Base-by-base conservation (phyloP, 2,329 filamentous ascomycete species). In the Rachicladosporium sp. region DNA sequence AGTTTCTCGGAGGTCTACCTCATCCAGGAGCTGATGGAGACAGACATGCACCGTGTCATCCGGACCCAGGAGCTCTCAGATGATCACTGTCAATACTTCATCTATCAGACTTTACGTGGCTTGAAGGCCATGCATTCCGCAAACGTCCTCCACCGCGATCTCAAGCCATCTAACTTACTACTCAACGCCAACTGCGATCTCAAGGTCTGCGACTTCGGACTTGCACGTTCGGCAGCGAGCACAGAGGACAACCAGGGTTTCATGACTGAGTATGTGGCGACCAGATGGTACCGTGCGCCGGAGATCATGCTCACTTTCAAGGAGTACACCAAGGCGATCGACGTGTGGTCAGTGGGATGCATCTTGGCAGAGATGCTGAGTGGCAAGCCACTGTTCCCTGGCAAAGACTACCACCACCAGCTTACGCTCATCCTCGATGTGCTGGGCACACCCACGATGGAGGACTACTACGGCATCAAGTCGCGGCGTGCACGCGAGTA, bases 251-350 rank as follows among this genome's bases (percentile, higher is more conserved):
- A 98, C 67, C 95, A 89, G n/a, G 91, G 91, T 13, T 98, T 96
- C 76, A 98, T 98, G 91, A 98, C 91, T 9, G 91, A 96, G 91
- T 98, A 98, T 61, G 89, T 98, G 42, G 89, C 89, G 37, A 98
- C 89, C 35, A 80, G 91, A 56, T 98, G 91, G 91, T 98, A 98
- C 66, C 86, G 91, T 64, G 89, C 89, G 5, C 89, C 89, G 3
- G 89, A 98, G 63, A 98, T 98, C 63, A 98, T 98, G 89, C 80
- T 98, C 68, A 98, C 91, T 10, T 96, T 96, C 73, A 96, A 98
- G 70, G 91, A 96, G 67, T 96, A 98, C 69, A 96, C 91, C 54
- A 96, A 96, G 67, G 91, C 91, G 32, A 96, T 98, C 58, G 91
- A 98, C 59, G 88, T 98, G 8, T 98, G 91, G 91, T 95, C 88